Percentiles rank a stretch among this genome's conserved stretches.
Conservation (phyloP, 129 eudicot species). For the sunflower (Helianthus annuus) region HanXRQr2.0-SUNRISE NC_035445.2:143836101-143836600, state of each 20-base stretch:
- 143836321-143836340: conserved; percentile 4
- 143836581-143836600: conserved; percentile 3
- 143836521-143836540: conserved; percentile 37
- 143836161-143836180: conserved; percentile 39
- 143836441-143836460: conserved; percentile 23
- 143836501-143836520: conserved; percentile 29
- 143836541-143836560: conserved; percentile 43
- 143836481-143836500: conserved; percentile 22
- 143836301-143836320: conserved; percentile 14
- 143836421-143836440: conserved; percentile 29
- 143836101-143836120: not conserved
- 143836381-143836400: conserved; percentile 17
- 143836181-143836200: conserved; percentile 42
- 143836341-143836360: conserved; percentile 20
- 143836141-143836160: conserved; percentile 20
- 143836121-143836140: not conserved
- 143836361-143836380: not conserved
- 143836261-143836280: conserved; percentile 25
- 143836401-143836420: conserved; percentile 5
- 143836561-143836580: not conserved
- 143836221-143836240: conserved; percentile 39
- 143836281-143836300: conserved; percentile 10
- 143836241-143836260: conserved; percentile 37
- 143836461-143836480: conserved; percentile 26
- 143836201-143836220: conserved; percentile 35